Base-by-base conservation (phyloP, 176 grass and related monocot genomes). In the Cenchrus fungigraminus region DNA sequence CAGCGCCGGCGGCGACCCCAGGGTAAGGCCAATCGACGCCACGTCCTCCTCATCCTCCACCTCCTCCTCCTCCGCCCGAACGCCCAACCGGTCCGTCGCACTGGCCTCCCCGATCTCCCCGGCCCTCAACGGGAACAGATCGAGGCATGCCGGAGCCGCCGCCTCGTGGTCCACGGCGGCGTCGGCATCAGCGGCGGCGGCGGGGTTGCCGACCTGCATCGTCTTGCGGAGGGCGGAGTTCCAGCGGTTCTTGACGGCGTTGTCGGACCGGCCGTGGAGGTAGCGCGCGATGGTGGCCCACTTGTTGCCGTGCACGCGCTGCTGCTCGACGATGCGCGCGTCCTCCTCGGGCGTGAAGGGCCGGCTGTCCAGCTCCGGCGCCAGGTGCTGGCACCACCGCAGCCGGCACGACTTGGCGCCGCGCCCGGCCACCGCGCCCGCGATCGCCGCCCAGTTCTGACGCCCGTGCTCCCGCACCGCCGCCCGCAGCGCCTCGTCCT, bases 221-320 rank as follows among this genome's bases (percentile, higher is more conserved):
- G 31, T 32, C 76, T 92, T 82, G 71, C 87, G 80, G 80, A 94
- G 89, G 42, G 85, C 51, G 11, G 94, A 90, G 80, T 97, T 97
- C 91, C 91, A 97, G 54, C 87, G 89, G 29, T 97, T 94, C 87
- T 97, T 94, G 87, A 97, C 82, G 51, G 91, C 86, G 79, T 97
- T 97, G 79, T 97, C 87, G 3, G 87, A 90, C 77, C 89, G 87
- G 25, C 91, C 91, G 3, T 65, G 79, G 60, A 93, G 85, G 75
- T 89, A 81, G 9, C 89, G 85, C 50, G 89, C 87, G 78, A 95
- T 93, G 28, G 94, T 95, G 70, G 94, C 91, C 94, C 94, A 95
- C 88, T 91, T 95, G 94, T 93, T 91, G 28, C 91, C 94, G 65
- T 89, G 88, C 69, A 84, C 74, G 12, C 20, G 82, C 77, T 94